Conservation (phyloP, 176 grass and related monocot species). For the Bromus sterilis region DNA sequence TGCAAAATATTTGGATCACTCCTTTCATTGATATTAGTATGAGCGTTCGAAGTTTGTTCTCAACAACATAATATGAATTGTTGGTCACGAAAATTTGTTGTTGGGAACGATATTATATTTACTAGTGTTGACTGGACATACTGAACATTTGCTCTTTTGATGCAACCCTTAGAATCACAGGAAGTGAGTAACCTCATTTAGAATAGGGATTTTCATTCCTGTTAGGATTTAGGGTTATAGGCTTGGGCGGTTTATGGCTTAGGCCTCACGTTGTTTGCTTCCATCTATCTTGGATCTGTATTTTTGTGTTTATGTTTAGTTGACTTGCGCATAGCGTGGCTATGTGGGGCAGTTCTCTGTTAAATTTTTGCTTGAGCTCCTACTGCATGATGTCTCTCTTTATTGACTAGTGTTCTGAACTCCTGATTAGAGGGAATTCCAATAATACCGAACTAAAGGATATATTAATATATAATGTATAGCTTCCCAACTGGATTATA, state of each 20-base stretch:
- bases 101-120: neutral
- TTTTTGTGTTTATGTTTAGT: neutral
- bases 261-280: neutral
- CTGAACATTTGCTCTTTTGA: neutral
- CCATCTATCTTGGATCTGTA: neutral
- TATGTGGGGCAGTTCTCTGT: neutral
- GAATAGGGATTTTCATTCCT: neutral
- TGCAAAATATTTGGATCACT: too few relatives aligned
- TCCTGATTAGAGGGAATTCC: neutral
- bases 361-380: neutral
- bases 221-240: neutral
- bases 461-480: neutral
- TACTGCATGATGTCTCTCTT: neutral
- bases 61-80: neutral
- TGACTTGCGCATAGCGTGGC: neutral
- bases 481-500: neutral
- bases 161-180: neutral
- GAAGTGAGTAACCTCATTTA: neutral
- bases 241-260: neutral
- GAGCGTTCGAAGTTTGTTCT: neutral
- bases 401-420: neutral
- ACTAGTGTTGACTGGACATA: neutral
- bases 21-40: neutral
- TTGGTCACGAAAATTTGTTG: neutral
- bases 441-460: neutral